Base-by-base conservation (phyloP, 2,329 filamentous ascomycete genomes). In the Aspergillus niger region DNA sequence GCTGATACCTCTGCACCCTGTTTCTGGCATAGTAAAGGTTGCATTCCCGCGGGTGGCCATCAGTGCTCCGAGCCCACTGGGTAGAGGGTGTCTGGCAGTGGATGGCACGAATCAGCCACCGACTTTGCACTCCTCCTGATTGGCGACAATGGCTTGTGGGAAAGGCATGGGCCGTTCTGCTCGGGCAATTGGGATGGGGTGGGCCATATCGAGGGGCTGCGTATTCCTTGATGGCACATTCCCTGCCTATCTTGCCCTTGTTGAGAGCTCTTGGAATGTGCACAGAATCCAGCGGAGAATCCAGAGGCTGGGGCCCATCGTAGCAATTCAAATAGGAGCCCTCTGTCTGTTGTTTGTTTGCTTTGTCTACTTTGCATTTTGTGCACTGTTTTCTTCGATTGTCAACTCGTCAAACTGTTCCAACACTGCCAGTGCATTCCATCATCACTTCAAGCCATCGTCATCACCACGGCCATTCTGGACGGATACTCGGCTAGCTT, bases 281-380 rank as follows among this genome's bases (percentile, higher is more conserved):
- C 60, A 62, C 48, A 67, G 64, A 75, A 76, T 70, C 58, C 41
- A 44, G 41, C 20, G 20, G 20, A 67, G 64, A 75, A 76, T 70
- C 61, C 64, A 65, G 73, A 72, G 75, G 75, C 74, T 76, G 74
- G 74, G 53, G 60, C 52, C 56, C 62, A 36, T 63, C 52, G 60
- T 61, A 60, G 64, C 64, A 67, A 69, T 76, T 77, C 74, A 77
- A 77, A 77, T 76, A 77, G 66, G 63, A 44, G 60, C 65, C 67
- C 57, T 69, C 56, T 60, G 61, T 71, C 75, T 75, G 73, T 75
- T 76, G 75, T 77, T 77, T 77, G 75, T 74, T 76, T 76, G 71
- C 72, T 77, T 77, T 77, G 75, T 71, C 67, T 72, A 67, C 70
- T 76, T 76, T 77, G 74, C 74, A 76, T 74, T 65, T 65, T 75